phyloP scores from a whole-genome alignment of 2,329 filamentous ascomycete genomes.

The Grosmannia penicillata region DNA sequence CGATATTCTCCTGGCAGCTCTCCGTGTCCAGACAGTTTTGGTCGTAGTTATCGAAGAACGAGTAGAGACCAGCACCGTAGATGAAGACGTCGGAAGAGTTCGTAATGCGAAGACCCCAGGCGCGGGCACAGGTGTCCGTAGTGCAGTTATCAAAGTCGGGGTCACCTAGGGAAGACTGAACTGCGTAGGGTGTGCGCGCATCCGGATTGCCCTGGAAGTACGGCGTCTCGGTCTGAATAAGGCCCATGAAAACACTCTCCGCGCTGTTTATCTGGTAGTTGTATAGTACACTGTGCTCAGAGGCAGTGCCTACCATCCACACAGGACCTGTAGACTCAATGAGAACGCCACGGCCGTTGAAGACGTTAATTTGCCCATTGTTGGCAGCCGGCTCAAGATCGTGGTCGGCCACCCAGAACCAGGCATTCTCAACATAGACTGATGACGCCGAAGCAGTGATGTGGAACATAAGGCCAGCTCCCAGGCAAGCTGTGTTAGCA shows the following conservation, averaged over 20 bases:
- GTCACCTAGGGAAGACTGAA: conserved; percentile 44
- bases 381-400: conserved; percentile 63
- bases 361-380: conserved; percentile 64
- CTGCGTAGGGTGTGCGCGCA: conserved; percentile 48
- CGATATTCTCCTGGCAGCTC: conserved; percentile 65
- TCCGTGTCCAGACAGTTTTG: conserved; percentile 53
- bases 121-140: conserved; percentile 45
- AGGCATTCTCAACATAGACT: conserved; percentile 76
- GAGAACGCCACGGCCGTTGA: conserved; percentile 71
- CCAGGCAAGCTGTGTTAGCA: conserved; percentile 51
- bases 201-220: conserved; percentile 78
- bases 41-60: conserved; percentile 70
- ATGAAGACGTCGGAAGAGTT: conserved; percentile 53
- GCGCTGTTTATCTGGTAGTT: conserved; percentile 78
- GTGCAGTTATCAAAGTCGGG: conserved; percentile 53
- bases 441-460: conserved; percentile 41
- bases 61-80: conserved; percentile 64
- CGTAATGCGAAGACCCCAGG: conserved; percentile 60
- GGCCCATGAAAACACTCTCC: conserved; percentile 63
- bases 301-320: conserved; percentile 70
- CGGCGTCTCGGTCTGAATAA: conserved; percentile 82
- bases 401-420: conserved; percentile 86
- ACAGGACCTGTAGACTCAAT: conserved; percentile 62
- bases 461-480: conserved; percentile 57
- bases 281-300: conserved; percentile 52